phyloP scores from a whole-genome alignment of 225 moss, liverwort and hornwort species.

The Pseudisothecium myosuroides region DNA sequence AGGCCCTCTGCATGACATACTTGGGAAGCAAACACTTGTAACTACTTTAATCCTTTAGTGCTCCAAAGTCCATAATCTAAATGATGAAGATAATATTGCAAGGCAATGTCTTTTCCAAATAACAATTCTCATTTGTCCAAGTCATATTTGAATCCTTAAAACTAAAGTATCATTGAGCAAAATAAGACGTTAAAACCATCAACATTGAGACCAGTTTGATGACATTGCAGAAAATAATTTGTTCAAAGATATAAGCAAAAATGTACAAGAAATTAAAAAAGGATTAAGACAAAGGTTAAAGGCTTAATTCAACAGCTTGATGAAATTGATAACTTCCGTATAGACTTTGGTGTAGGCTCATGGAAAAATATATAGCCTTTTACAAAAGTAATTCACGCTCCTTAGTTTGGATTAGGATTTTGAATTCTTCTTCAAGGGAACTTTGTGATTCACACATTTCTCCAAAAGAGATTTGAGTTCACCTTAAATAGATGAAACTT shows the following conservation, averaged over 20 bases:
- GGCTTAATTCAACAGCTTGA: not conserved
- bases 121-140: not conserved
- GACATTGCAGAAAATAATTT: not conserved
- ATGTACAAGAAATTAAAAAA: not conserved
- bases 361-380: not conserved
- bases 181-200: fast-evolving
- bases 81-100: not conserved
- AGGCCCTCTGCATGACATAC: fast-evolving
- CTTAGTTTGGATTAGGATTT: not conserved
- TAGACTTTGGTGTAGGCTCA: not conserved
- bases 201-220: not conserved
- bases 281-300: not conserved
- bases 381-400: no score
- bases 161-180: not conserved
- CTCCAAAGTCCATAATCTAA: no score
- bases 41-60: no score
- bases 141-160: not conserved
- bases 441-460: not conserved
- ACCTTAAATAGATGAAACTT: not conserved
- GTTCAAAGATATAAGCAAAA: not conserved
- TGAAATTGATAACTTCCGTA: not conserved
- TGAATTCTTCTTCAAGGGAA: not conserved
- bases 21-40: fast-evolving
- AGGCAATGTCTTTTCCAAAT: not conserved
- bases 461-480: not conserved